Evolutionary conservation across 148 eudicot species (phyloP).

Genomic region (Polygonum aviculare): DNA sequence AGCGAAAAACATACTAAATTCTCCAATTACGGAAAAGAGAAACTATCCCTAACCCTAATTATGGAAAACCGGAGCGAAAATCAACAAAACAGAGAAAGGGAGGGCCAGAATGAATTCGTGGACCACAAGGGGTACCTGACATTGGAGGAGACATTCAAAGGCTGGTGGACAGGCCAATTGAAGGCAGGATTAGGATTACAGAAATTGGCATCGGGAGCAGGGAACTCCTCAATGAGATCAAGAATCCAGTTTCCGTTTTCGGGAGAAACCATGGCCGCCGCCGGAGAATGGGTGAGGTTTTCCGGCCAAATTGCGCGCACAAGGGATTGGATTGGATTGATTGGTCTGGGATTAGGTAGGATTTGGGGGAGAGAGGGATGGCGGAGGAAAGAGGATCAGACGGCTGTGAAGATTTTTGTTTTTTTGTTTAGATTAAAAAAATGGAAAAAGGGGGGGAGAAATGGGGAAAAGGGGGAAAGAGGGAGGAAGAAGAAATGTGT

Average conservation of each 20-base stretch:
- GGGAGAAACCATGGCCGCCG: conserved; percentile 44
- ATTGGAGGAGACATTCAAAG: conserved; percentile 41
- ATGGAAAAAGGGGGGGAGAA: background rate
- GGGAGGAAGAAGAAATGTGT: background rate
- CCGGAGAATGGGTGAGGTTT: conserved; percentile 10
- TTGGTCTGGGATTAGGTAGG: background rate
- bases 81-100: background rate
- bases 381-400: background rate
- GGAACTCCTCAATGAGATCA: conserved; percentile 50
- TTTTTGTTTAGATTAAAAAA: background rate
- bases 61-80: background rate
- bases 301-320: conserved; percentile 9
- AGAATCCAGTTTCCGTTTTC: conserved; percentile 64
- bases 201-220: conserved; percentile 38
- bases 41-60: conserved; percentile 16
- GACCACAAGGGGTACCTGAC: conserved; percentile 29
- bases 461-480: too few relatives aligned
- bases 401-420: background rate
- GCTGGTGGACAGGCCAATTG: conserved; percentile 44
- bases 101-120: background rate
- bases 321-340: background rate
- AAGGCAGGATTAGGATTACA: conserved; percentile 37
- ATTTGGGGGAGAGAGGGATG: background rate
- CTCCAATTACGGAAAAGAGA: background rate
- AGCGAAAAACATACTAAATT: background rate